Base-by-base conservation (phyloP, 148 eudicot species). In the Diospyros lotus region DNA sequence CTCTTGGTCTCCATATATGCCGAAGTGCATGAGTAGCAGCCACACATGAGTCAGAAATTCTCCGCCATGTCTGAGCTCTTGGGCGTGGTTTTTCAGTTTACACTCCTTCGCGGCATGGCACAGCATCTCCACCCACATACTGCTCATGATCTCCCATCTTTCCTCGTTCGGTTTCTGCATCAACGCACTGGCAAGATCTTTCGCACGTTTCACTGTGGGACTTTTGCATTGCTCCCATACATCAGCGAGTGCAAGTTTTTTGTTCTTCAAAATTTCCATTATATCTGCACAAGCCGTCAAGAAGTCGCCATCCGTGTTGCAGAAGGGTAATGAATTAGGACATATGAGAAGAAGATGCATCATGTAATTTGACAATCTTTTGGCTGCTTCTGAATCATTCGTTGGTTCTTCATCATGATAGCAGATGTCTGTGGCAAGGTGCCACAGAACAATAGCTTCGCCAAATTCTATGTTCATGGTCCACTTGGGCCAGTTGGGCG, bases 31-130 rank as follows among this genome's bases (percentile, higher is more conserved):
- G 82, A 86, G 82, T 62, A 86, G 75, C 68, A 86, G 80, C 89
- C 89, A 83, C 3, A 86, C 87, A 75, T 81, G 81, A 55, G 89
- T 83, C 11, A 86, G 65, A 15, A 86, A 73, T 75, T 86, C 82
- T 48, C 89, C 89, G 17, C 89, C 89, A 48, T 78, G 76, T 66
- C 81, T 73, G 11, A 86, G 79, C 74, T 83, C 85, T 39, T 77
- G 81, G 42, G 83, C 86, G 73, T 86, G 89, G 6, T 79, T 66
- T 13, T 58, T 68, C 59, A 82, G 78, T 6, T 78, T 73, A 59
- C 86, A 83, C 71, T 75, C 85, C 62, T 79, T 67, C 0, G 86
- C 86, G 0, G 80, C 89, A 65, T 83, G 79, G 62, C 81, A 78
- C 56, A 83, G 62, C 41, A 86, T 78, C 73, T 86, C 85, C 5